These are phyloP conservation scores for Lentinus polychrous DNA, from an alignment of 1,284 basidiomycete genomes.

Conservation along the genomic window DNA sequence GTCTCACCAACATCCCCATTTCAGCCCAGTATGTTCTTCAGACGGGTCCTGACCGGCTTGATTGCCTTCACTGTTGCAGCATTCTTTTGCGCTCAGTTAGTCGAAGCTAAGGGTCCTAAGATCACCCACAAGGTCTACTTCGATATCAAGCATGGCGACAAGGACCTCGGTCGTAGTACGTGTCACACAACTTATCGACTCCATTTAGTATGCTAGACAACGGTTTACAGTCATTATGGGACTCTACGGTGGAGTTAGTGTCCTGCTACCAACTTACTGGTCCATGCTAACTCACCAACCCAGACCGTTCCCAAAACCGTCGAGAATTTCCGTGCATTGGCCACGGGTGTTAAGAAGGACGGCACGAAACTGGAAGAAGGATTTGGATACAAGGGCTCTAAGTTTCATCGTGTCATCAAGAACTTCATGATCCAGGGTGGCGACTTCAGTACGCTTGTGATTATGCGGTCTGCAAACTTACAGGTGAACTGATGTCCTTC, in stretches of 20 bases:
- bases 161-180: slow-evolving; percentile 75
- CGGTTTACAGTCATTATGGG: slow-evolving; percentile 64
- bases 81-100: slow-evolving; percentile 61
- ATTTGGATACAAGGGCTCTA: slow-evolving; percentile 64
- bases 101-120: slow-evolving; percentile 76
- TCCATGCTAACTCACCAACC: not conserved
- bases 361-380: slow-evolving; percentile 68
- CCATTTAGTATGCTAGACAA: slow-evolving; percentile 8
- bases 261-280: not conserved
- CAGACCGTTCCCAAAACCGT: slow-evolving; percentile 77
- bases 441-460: slow-evolving; percentile 50
- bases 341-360: slow-evolving; percentile 72
- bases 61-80: slow-evolving; percentile 60
- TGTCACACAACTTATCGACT: slow-evolving; percentile 22
- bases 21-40: slow-evolving; percentile 37
- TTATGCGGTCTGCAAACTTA: not conserved
- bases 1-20: slow-evolving; percentile 9
- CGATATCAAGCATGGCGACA: slow-evolving; percentile 86
- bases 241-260: slow-evolving; percentile 68
- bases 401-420: slow-evolving; percentile 69
- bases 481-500: not conserved
- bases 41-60: slow-evolving; percentile 54
- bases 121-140: slow-evolving; percentile 93
- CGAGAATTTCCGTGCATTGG: slow-evolving; percentile 66
- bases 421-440: slow-evolving; percentile 70